Evolutionary conservation across 306 rosid genomes (phyloP).

Genomic region (Casuarina cunninghamiana): DNA sequence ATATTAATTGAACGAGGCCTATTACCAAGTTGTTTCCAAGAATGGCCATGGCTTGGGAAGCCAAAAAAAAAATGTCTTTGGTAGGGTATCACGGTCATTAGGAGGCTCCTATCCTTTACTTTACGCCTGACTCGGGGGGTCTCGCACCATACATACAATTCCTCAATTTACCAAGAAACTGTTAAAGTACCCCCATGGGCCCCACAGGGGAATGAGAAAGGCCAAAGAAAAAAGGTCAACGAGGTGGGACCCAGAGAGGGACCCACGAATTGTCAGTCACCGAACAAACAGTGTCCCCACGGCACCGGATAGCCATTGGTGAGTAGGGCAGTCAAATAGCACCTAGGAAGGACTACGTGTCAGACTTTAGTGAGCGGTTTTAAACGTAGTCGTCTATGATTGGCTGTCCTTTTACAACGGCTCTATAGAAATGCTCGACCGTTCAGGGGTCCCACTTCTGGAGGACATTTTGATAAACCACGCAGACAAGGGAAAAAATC

Average conservation of each 20-base stretch:
- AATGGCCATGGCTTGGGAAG: too few relatives aligned
- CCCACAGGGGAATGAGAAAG: neutral
- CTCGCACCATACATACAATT: neutral
- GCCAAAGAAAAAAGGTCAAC: slow-evolving; percentile 57
- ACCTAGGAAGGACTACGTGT: slow-evolving; percentile 50
- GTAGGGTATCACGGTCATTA: too few relatives aligned
- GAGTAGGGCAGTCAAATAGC: slow-evolving; percentile 40
- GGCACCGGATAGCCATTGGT: slow-evolving; percentile 39
- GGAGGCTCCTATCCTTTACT: neutral
- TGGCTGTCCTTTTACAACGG: slow-evolving; percentile 30
- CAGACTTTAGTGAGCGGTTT: neutral
- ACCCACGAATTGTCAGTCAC: slow-evolving; percentile 19
- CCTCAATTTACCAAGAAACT: neutral
- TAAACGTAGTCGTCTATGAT: slow-evolving; percentile 18
- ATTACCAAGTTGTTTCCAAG: too few relatives aligned
- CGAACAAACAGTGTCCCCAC: slow-evolving; percentile 19
- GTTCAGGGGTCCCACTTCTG: slow-evolving; percentile 32
- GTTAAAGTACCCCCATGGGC: too few relatives aligned
- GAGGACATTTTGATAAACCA: slow-evolving; percentile 28
- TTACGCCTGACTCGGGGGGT: slow-evolving; percentile 16
- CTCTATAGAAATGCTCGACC: slow-evolving; percentile 21
- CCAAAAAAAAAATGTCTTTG: too few relatives aligned
- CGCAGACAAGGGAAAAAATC: slow-evolving; percentile 7
- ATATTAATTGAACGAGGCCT: too few relatives aligned
- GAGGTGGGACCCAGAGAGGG: slow-evolving; percentile 33